These are phyloP conservation scores for Xylaria sp. DNA, from an alignment of 2,329 filamentous ascomycete genomes.

Conservation along the genomic window DNA sequence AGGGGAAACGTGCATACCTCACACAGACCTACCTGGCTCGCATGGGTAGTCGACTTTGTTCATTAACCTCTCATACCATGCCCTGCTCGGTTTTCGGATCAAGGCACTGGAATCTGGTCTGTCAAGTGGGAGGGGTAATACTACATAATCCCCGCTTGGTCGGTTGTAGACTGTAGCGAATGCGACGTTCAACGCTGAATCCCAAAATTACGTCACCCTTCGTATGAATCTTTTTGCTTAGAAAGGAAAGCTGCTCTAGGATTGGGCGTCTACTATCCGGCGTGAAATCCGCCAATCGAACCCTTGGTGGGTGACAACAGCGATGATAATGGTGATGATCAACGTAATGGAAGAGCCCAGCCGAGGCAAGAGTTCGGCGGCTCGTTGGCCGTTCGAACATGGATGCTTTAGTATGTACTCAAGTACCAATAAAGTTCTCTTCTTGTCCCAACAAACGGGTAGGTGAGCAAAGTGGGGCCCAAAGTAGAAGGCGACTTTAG, in stretches of 20 bases:
- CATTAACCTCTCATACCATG: too few relatives aligned
- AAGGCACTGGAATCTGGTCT: too few relatives aligned
- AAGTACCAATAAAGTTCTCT: not conserved
- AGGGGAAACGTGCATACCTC: not conserved
- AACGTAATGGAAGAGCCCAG: not conserved
- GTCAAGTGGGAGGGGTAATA: too few relatives aligned
- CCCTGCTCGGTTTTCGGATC: too few relatives aligned
- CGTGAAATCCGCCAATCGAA: not conserved
- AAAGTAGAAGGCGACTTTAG: not conserved
- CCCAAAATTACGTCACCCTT: not conserved
- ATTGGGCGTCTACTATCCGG: not conserved
- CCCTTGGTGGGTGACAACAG: not conserved
- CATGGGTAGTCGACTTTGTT: too few relatives aligned
- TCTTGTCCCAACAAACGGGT: constrained; percentile 33
- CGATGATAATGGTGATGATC: not conserved
- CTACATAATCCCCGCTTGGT: too few relatives aligned
- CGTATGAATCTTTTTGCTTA: not conserved
- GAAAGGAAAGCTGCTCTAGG: not conserved
- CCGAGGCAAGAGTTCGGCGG: not conserved
- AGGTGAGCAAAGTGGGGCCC: not conserved
- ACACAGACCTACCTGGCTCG: too few relatives aligned
- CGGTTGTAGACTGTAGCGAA: too few relatives aligned
- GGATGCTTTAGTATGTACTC: not conserved
- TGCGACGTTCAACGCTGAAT: not conserved
- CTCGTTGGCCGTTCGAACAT: not conserved